Evolutionary conservation across 305 asterid genomes (phyloP).

Genomic region (Rubia balearica): DNA sequence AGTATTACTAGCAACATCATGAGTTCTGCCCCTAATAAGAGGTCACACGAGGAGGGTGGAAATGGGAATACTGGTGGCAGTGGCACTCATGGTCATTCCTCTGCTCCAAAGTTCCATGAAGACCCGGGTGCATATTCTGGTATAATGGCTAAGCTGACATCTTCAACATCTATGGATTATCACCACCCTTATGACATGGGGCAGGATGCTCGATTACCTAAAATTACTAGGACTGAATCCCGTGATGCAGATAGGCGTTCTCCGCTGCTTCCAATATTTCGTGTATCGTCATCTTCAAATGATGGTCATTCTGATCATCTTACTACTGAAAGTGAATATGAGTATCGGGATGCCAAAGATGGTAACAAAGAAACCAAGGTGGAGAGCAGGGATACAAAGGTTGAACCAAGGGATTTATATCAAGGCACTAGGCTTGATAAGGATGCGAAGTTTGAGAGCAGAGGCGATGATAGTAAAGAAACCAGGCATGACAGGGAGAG

Average conservation of each 20-base stretch:
- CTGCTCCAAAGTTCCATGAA: slow-evolving; percentile 55
- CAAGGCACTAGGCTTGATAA: slow-evolving; percentile 54
- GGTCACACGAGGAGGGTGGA: slow-evolving; percentile 68
- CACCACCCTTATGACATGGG: slow-evolving; percentile 61
- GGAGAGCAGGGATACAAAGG: slow-evolving; percentile 54
- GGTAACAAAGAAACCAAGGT: slow-evolving; percentile 46
- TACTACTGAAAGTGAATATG: slow-evolving; percentile 53
- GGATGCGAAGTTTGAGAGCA: slow-evolving; percentile 49
- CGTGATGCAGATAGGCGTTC: slow-evolving; percentile 69
- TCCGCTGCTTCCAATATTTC: slow-evolving; percentile 53
- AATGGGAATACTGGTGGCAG: slow-evolving; percentile 41
- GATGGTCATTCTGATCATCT: slow-evolving; percentile 55
- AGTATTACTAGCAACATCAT: slow-evolving; percentile 28
- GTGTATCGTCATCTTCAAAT: slow-evolving; percentile 45
- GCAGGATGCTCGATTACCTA: slow-evolving; percentile 60
- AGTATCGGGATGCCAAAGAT: slow-evolving; percentile 55
- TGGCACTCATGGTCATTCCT: slow-evolving; percentile 42
- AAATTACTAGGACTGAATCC: slow-evolving; percentile 58
- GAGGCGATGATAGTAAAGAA: slow-evolving; percentile 40
- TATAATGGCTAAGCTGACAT: slow-evolving; percentile 41
- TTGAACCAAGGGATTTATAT: slow-evolving; percentile 57
- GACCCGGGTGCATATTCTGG: slow-evolving; percentile 49
- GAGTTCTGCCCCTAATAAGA: slow-evolving; percentile 70
- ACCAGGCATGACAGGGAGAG: slow-evolving; percentile 39
- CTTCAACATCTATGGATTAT: slow-evolving; percentile 47